phyloP scores from a whole-genome alignment of 192 early-diverging fungal genomes.

The Gonapodya sp. region DNA sequence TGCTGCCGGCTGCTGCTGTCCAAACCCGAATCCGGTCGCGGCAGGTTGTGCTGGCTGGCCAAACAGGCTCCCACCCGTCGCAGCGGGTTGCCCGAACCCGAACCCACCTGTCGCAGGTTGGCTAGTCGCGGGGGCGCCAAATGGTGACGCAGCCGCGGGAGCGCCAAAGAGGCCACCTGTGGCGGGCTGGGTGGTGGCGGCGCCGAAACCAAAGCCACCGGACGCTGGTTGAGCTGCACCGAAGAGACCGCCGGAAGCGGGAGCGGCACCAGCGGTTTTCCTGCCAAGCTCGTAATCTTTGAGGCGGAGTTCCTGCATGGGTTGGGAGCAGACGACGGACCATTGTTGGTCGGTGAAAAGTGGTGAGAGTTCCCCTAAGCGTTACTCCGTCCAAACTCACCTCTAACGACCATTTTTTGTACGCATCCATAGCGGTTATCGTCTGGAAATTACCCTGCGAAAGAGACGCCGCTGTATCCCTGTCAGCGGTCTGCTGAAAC shows the following conservation, averaged over 20 bases:
- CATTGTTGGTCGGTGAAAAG: neutral
- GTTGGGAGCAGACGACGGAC: neutral
- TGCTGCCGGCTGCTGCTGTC: slow-evolving; percentile 6
- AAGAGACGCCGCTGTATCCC: neutral
- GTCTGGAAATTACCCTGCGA: slow-evolving; percentile 32
- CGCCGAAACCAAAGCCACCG: slow-evolving; percentile 32
- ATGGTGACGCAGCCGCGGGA: neutral
- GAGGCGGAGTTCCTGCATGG: slow-evolving; percentile 60
- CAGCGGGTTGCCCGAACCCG: slow-evolving; percentile 11
- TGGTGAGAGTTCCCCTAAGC: no score
- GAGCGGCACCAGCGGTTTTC: slow-evolving; percentile 37
- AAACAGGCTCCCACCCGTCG: slow-evolving; percentile 19
- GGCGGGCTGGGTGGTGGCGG: slow-evolving; percentile 16
- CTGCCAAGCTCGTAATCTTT: slow-evolving; percentile 81
- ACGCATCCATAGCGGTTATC: slow-evolving; percentile 78
- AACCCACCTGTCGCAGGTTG: slow-evolving; percentile 19
- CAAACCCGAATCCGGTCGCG: slow-evolving; percentile 13
- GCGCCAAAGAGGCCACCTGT: slow-evolving; percentile 19
- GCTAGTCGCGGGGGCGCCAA: slow-evolving; percentile 17
- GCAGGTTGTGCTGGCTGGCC: slow-evolving; percentile 24
- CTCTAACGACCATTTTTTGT: slow-evolving; percentile 75
- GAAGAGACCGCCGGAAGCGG: slow-evolving; percentile 24
- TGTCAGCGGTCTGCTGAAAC: neutral
- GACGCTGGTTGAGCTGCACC: slow-evolving; percentile 20
- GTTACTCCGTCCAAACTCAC: slow-evolving; percentile 21